Evolutionary conservation across 495 filamentous ascomycete species (phyloP), one percentile per base, ranked within the genome.

Genomic region (Talaromyces thailandensis): DNA sequence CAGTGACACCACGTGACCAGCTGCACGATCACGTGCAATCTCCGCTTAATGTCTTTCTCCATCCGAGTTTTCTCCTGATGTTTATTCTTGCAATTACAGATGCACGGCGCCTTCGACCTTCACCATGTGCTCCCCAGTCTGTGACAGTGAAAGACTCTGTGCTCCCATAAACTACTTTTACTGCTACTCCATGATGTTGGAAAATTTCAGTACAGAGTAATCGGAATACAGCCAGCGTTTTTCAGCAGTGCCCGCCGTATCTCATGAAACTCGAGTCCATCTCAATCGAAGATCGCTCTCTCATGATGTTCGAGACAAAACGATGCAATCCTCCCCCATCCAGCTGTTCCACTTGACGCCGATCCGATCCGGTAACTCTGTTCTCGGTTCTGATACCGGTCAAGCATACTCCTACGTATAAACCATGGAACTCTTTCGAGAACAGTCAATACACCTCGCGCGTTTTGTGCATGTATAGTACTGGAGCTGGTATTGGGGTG

Each of bases 391-490:
- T 45, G 29, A 63, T 37, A 40, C 25, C n/a, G 43, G 57, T 60
- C 28, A 40, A 50, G 50, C 65, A 66, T 61, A 61, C 56, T 23
- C 14, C 29, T 35, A 14, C 4, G 32, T 57, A 40, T 63, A 50
- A 23, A 60, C 63, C 61, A 77, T 68, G 71, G 75, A 72, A 75
- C 65, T 72, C 77, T 70, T 53, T 29, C 66, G 69, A 75, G 76
- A 70, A 79, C 75, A 70, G 75, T 76, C 66, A 68, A 63, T 71
- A 71, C 71, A 76, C 51, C 67, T 68, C 66, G 53, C 69, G 70
- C 74, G 76, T 79, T 70, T 74, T 79, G 76, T 78, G 75, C 68
- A 71, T 72, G 74, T 76, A 71, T 67, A 66, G 64, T 72, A 77
- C 71, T 75, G 77, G 77, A 77, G 77, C 75, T 78, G 75, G 73